These are phyloP conservation scores for Gracilaria gracilis DNA, from an alignment of 23 red algal species.

Conservation along the genomic window DNA sequence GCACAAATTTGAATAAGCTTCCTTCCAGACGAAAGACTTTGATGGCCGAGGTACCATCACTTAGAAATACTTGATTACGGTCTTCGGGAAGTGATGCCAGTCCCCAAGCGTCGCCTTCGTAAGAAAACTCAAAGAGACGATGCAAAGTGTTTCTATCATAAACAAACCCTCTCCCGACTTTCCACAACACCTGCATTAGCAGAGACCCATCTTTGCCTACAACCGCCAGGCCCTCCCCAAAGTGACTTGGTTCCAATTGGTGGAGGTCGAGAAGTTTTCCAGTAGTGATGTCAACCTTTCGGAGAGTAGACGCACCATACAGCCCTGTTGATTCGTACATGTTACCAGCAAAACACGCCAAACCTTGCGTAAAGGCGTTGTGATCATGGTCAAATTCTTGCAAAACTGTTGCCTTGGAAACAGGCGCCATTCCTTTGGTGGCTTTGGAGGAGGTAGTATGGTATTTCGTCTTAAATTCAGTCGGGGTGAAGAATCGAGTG, in stretches of 20 bases:
- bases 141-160: constrained; percentile 40
- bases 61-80: constrained; percentile 48
- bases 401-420: constrained; percentile 21
- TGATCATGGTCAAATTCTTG: constrained; percentile 66
- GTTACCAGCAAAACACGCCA: constrained; percentile 44
- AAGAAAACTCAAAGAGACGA: constrained; percentile 40
- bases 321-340: constrained; percentile 72
- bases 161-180: constrained; percentile 55
- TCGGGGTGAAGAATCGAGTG: neutral
- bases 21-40: constrained; percentile 44
- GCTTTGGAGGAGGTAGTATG: neutral
- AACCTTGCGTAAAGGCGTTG: constrained; percentile 84
- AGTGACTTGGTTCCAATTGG: constrained; percentile 42
- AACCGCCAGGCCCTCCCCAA: constrained; percentile 69
- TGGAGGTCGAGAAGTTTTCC: constrained; percentile 42
- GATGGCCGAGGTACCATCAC: constrained; percentile 73
- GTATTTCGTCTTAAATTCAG: neutral
- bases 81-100: constrained; percentile 44
- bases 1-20: neutral
- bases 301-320: constrained; percentile 39
- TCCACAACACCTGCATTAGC: constrained; percentile 70
- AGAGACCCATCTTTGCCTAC: constrained; percentile 6
- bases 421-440: constrained; percentile 30
- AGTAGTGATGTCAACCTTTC: constrained; percentile 28
- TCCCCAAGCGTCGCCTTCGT: constrained; percentile 80